These are phyloP conservation scores for Cyberlindnera euphorbiiphila DNA, from an alignment of 805 yeast species.

Conservation along the genomic window DNA sequence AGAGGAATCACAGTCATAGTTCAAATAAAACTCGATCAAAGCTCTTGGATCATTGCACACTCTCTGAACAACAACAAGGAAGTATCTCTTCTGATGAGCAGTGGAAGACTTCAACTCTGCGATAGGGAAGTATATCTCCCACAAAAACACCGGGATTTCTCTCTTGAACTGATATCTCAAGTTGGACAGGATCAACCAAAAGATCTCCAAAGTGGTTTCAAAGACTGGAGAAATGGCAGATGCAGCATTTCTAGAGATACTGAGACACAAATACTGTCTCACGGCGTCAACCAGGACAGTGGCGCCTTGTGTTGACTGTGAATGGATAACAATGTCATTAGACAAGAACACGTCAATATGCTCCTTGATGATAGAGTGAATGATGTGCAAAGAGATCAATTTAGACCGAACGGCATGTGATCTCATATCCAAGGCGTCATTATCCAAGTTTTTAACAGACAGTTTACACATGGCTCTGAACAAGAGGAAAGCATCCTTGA, in stretches of 20 bases:
- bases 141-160: conserved; percentile 90
- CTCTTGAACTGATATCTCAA: conserved; percentile 84
- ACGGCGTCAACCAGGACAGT: conserved; percentile 72
- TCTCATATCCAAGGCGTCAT: conserved; percentile 74
- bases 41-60: conserved; percentile 86
- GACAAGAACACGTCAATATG: conserved; percentile 79
- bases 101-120: conserved; percentile 90
- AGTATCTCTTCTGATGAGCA: conserved; percentile 86
- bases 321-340: conserved; percentile 48
- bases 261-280: conserved; percentile 76
- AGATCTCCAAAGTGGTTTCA: conserved; percentile 87
- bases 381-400: conserved; percentile 78
- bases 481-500: conserved; percentile 88
- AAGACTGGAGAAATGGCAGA: conserved; percentile 88
- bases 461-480: conserved; percentile 94
- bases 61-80: conserved; percentile 75
- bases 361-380: conserved; percentile 80
- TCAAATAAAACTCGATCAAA: conserved; percentile 85
- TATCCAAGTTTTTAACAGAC: conserved; percentile 79
- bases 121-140: conserved; percentile 91
- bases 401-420: conserved; percentile 93
- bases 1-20: conserved; percentile 86
- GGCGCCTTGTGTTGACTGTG: conserved; percentile 47
- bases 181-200: conserved; percentile 83
- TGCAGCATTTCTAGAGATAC: conserved; percentile 88